Evolutionary conservation across 225 moss, liverwort and hornwort species (phyloP).

Genomic region (Physcomitrium patens): DNA sequence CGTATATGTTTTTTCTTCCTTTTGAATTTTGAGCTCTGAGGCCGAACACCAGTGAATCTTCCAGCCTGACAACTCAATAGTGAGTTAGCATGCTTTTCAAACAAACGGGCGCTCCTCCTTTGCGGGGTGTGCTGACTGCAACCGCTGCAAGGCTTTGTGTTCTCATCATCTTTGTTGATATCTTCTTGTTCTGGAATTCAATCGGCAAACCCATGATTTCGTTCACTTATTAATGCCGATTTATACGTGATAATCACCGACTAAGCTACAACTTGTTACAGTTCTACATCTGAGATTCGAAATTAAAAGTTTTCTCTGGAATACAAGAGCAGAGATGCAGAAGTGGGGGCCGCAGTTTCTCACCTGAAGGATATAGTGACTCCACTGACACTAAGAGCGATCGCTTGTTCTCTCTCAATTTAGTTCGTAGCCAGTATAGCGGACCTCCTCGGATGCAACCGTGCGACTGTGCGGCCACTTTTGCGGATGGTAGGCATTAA

Average conservation of each 20-base stretch:
- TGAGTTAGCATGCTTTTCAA: constrained; percentile 47
- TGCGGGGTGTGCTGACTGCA: constrained; percentile 38
- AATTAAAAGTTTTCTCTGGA: not conserved
- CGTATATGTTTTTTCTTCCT: constrained; percentile 51
- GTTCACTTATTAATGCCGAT: not conserved
- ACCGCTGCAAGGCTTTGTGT: constrained; percentile 38
- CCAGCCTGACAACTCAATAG: constrained; percentile 47
- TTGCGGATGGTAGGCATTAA: constrained; percentile 37
- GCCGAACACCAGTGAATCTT: constrained; percentile 25
- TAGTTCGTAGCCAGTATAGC: constrained; percentile 48
- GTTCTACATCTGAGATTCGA: not conserved
- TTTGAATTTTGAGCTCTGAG: constrained; percentile 47
- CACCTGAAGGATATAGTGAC: constrained; percentile 56
- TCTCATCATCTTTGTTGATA: constrained; percentile 33
- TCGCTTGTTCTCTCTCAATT: constrained; percentile 43
- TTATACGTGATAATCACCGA: not conserved
- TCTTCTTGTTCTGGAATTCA: constrained; percentile 33
- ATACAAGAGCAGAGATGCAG: not conserved
- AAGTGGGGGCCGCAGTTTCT: constrained; percentile 6
- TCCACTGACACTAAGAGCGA: constrained; percentile 55
- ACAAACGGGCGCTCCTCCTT: constrained; percentile 47
- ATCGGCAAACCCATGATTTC: not conserved
- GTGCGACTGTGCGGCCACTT: constrained; percentile 40
- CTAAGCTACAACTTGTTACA: not conserved
- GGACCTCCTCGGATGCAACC: constrained; percentile 33